Conservation (phyloP, 202 grass and related monocot species). For the Saccharum hybrid region DNA sequence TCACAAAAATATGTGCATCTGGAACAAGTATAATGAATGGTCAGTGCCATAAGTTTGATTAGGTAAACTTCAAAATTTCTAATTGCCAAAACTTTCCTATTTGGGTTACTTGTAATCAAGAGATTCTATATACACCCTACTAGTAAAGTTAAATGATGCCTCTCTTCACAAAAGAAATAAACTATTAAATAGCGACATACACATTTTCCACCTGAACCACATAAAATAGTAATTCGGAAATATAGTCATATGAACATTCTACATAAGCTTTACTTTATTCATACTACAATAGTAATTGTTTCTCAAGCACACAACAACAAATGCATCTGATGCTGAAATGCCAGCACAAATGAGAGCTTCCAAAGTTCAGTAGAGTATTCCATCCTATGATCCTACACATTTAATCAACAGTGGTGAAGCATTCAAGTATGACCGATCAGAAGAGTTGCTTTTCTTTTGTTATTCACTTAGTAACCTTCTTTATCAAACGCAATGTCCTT, state of each 20-base stretch:
- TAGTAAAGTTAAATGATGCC: slow-evolving; percentile 8
- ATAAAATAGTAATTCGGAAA: neutral
- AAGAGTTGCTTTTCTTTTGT: neutral
- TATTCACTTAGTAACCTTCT: slow-evolving; percentile 20
- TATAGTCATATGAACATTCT: neutral
- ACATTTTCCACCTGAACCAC: neutral
- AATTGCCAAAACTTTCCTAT: neutral
- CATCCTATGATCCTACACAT: neutral
- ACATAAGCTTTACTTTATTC: slow-evolving; percentile 5
- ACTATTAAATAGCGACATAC: slow-evolving; percentile 23
- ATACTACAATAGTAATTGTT: slow-evolving; percentile 17
- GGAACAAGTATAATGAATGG: slow-evolving; percentile 19
- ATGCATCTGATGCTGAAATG: slow-evolving; percentile 17
- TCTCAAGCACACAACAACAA: neutral
- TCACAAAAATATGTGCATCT: neutral
- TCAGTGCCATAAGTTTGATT: slow-evolving; percentile 10
- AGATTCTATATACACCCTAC: neutral
- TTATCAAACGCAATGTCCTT: slow-evolving; percentile 32
- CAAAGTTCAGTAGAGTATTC: slow-evolving; percentile 5
- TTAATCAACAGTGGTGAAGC: slow-evolving; percentile 1
- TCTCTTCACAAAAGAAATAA: slow-evolving; percentile 20
- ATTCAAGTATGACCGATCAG: slow-evolving; percentile 17
- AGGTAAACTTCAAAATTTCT: neutral
- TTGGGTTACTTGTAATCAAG: neutral
- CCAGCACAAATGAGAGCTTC: slow-evolving; percentile 14